phyloP scores from a whole-genome alignment of 495 filamentous ascomycete species.

The Parathielavia appendiculata region DNA sequence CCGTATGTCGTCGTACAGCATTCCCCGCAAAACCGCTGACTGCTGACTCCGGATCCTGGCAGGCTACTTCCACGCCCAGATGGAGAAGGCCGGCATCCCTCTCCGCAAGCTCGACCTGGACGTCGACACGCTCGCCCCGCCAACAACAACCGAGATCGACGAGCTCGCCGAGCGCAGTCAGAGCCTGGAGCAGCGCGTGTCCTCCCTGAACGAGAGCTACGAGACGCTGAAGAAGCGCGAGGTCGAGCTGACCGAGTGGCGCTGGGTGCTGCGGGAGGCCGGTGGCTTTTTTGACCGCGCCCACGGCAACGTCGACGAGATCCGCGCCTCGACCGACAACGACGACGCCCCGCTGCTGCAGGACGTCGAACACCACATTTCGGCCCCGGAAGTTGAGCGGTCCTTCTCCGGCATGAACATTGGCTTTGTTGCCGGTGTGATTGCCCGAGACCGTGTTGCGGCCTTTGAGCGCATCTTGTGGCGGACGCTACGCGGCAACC shows the following conservation, averaged over 20 bases:
- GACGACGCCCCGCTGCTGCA: slow-evolving; percentile 77
- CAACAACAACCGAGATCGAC: slow-evolving; percentile 89
- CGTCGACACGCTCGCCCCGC: slow-evolving; percentile 73
- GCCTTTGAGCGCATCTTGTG: slow-evolving; percentile 96
- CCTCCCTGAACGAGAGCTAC: slow-evolving; percentile 91
- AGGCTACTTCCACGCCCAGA: slow-evolving; percentile 91
- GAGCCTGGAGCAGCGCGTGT: slow-evolving; percentile 84
- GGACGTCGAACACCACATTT: slow-evolving; percentile 78
- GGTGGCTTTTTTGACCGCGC: slow-evolving; percentile 96
- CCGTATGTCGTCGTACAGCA: slow-evolving; percentile 52
- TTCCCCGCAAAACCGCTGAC: neutral
- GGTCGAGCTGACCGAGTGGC: slow-evolving; percentile 94
- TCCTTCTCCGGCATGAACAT: slow-evolving; percentile 97
- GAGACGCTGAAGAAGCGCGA: slow-evolving; percentile 96
- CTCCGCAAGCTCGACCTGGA: slow-evolving; percentile 83
- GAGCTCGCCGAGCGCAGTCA: slow-evolving; percentile 88
- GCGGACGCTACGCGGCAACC: slow-evolving; percentile 92
- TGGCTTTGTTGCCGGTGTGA: slow-evolving; percentile 98
- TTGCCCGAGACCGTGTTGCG: slow-evolving; percentile 84
- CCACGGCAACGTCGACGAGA: slow-evolving; percentile 93
- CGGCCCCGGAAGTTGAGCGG: slow-evolving; percentile 71
- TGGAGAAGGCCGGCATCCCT: slow-evolving; percentile 82
- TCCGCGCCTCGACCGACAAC: slow-evolving; percentile 82
- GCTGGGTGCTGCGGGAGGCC: slow-evolving; percentile 92
- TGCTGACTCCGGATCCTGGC: slow-evolving; percentile 14